Percentiles rank a stretch among this genome's conserved stretches.
Evolutionary conservation across 106 monocot genomes (phyloP).

Genomic region (Dactylorhiza incarnata): DNA sequence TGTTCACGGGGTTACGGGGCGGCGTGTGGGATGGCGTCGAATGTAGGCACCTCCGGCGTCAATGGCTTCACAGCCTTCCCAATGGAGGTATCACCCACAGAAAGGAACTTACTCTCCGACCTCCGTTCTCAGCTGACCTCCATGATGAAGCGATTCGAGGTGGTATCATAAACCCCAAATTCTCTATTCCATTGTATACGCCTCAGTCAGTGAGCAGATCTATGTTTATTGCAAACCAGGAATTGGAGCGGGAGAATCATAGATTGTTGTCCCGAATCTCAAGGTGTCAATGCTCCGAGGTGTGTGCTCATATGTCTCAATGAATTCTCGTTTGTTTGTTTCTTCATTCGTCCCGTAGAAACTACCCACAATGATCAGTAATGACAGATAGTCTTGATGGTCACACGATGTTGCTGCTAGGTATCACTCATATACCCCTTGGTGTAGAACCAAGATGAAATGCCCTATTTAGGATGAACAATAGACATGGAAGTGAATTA

Average conservation of each 20-base stretch:
- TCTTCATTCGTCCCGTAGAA: background rate
- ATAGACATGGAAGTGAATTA: too few relatives aligned
- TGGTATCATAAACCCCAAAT: constrained; percentile 10
- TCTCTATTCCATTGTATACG: background rate
- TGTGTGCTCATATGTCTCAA: constrained; percentile 1
- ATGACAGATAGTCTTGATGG: background rate
- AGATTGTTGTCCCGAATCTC: constrained; percentile 22
- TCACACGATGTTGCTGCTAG: background rate
- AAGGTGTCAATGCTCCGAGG: constrained; percentile 44
- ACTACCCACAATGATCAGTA: background rate
- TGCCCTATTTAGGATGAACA: too few relatives aligned
- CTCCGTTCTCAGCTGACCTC: constrained; percentile 22
- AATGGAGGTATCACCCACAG: constrained; percentile 5
- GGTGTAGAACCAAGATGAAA: too few relatives aligned
- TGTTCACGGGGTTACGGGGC: background rate
- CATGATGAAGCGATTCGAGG: constrained; percentile 40
- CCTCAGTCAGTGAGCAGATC: too few relatives aligned
- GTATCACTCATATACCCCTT: too few relatives aligned
- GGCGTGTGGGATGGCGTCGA: background rate
- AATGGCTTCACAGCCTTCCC: background rate
- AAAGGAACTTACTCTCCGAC: background rate
- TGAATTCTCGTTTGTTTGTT: background rate
- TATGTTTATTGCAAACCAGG: constrained; percentile 19
- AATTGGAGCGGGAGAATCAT: constrained; percentile 62
- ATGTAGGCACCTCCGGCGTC: background rate